A percentile compares a stretch with the other conserved stretches of the same genome.
Conservation (phyloP, 257 asterid species). For the Przewalskia tangutica region DNA sequence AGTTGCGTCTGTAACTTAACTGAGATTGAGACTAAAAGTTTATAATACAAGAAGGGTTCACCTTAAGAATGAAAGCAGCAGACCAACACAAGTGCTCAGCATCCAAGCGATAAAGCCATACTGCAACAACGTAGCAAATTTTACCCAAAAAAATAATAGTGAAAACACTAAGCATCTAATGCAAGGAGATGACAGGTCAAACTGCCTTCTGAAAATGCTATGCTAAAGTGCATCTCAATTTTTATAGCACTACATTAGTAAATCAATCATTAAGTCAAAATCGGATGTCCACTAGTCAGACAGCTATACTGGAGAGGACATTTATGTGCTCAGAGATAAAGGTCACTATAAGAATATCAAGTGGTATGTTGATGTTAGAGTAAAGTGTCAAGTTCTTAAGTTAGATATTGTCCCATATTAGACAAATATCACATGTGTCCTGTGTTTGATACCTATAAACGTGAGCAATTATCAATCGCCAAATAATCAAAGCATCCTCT, state of each 20-base stretch:
- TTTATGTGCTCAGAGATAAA: background rate
- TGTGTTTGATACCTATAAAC: background rate
- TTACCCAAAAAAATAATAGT: background rate
- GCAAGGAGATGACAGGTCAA: background rate
- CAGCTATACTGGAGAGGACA: background rate
- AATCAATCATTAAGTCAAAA: background rate
- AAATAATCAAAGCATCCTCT: background rate
- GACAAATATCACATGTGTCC: background rate
- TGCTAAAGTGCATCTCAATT: background rate
- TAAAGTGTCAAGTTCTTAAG: background rate
- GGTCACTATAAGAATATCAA: background rate
- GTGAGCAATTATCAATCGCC: background rate
- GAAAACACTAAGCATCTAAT: background rate
- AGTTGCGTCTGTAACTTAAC: background rate
- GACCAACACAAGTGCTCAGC: constrained; percentile 89
- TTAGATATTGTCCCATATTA: background rate
- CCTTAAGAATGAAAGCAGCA: constrained; percentile 97
- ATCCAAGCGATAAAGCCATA: constrained; percentile 96
- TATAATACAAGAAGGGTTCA: constrained; percentile 14
- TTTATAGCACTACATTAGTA: background rate
- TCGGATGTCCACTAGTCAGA: background rate
- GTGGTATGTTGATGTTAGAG: background rate
- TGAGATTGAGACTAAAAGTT: background rate
- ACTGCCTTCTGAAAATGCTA: background rate
- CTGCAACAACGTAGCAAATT: constrained; percentile 35